phyloP scores from a whole-genome alignment of 441 rosid genomes.

The Hura crepitans region DNA sequence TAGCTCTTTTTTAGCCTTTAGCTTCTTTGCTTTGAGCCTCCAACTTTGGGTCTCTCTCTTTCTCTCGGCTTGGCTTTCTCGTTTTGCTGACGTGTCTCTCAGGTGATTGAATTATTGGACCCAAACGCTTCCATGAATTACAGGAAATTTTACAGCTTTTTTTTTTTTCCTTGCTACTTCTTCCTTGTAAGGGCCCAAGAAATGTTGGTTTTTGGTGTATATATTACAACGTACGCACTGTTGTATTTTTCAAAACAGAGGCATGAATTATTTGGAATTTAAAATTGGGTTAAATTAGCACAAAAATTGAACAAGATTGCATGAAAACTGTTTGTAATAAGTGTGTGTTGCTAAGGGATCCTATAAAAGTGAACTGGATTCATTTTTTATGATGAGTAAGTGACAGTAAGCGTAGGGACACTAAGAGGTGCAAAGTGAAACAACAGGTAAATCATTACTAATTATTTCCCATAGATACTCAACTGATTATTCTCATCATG shows the following conservation, averaged over 20 bases:
- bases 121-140: constrained; percentile 40
- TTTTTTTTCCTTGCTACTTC: neutral
- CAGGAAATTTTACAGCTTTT: constrained; percentile 30
- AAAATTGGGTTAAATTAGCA: constrained; percentile 16
- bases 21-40: constrained; percentile 32
- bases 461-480: constrained; percentile 58
- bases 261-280: neutral
- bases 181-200: constrained; percentile 30
- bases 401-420: constrained; percentile 35
- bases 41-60: constrained; percentile 39
- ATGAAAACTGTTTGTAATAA: constrained; percentile 28
- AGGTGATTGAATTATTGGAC: constrained; percentile 48
- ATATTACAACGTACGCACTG: neutral
- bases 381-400: constrained; percentile 33
- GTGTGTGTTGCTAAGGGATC: constrained; percentile 29
- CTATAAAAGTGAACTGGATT: constrained; percentile 34
- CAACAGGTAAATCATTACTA: constrained; percentile 44
- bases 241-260: neutral
- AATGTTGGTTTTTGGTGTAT: constrained; percentile 20
- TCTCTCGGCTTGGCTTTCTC: constrained; percentile 38
- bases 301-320: constrained; percentile 31
- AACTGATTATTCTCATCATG: constrained; percentile 45
- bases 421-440: constrained; percentile 36
- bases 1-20: neutral
- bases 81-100: constrained; percentile 35